Percentiles rank a stretch among this genome's conserved stretches.
These are phyloP conservation scores for Phlebiopsis gigantea DNA, from an alignment of 768 basidiomycete species.

Conservation along the genomic window DNA sequence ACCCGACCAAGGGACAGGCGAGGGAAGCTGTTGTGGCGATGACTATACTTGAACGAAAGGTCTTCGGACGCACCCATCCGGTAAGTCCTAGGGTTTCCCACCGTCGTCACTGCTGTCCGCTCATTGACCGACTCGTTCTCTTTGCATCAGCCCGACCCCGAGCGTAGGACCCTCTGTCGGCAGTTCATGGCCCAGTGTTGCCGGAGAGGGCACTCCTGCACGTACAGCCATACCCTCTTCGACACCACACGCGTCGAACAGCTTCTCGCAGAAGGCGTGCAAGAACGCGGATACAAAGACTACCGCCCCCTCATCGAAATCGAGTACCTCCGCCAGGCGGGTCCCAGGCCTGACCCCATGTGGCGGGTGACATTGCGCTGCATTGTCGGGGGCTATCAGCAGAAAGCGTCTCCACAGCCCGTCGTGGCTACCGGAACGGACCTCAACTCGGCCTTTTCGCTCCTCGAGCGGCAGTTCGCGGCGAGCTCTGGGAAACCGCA, in stretches of 20 bases:
- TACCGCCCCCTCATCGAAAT: conserved; percentile 9
- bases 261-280: conserved; percentile 10
- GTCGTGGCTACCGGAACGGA: conserved; percentile 9
- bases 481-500: neutral
- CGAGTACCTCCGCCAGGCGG: conserved; percentile 6
- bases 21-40: conserved; percentile 5
- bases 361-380: conserved; percentile 14
- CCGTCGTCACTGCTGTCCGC: neutral
- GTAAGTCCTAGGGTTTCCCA: neutral
- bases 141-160: conserved; percentile 1
- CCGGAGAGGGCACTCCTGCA: neutral
- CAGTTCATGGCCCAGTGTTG: neutral
- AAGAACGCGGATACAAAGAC: conserved; percentile 6
- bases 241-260: conserved; percentile 5
- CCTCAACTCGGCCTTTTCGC: conserved; percentile 5
- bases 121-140: neutral
- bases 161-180: conserved; percentile 1
- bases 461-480: conserved; percentile 11
- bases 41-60: conserved; percentile 1
- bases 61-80: conserved; percentile 8
- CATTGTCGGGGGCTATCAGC: conserved; percentile 9
- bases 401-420: conserved; percentile 10
- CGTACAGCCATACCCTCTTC: conserved; percentile 9
- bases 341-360: neutral
- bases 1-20: conserved; percentile 12